Evolutionary conservation across 768 basidiomycete species (phyloP).

Genomic region (Tricholoma hemisulphureum): DNA sequence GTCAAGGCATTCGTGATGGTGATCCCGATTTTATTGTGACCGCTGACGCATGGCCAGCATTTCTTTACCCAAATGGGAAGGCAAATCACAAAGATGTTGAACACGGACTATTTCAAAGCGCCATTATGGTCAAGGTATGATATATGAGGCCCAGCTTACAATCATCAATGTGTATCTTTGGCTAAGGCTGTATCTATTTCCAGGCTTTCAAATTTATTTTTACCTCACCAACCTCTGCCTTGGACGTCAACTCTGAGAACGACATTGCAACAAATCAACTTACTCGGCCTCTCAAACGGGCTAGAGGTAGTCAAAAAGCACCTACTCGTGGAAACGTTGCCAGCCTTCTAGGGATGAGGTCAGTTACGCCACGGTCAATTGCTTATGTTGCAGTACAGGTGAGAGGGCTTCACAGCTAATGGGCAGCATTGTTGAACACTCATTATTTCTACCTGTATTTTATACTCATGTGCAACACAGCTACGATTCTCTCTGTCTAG

Average conservation of each 20-base stretch:
- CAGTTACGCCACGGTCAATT: constrained; percentile 19
- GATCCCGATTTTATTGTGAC: constrained; percentile 5
- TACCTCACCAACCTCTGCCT: no score
- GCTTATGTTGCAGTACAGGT: no score
- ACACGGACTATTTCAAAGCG: constrained; percentile 7
- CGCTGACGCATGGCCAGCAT: no score
- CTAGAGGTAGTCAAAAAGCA: no score
- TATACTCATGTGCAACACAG: not conserved
- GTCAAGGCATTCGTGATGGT: constrained; percentile 6
- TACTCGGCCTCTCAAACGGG: not conserved
- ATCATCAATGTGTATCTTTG: not conserved
- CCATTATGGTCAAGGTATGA: constrained; percentile 10
- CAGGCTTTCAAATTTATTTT: no score
- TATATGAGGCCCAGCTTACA: no score
- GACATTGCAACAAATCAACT: not conserved
- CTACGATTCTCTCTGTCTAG: constrained; percentile 15
- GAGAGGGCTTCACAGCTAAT: no score
- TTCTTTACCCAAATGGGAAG: constrained; percentile 4
- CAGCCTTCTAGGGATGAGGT: constrained; percentile 6
- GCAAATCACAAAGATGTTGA: not conserved
- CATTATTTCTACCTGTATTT: not conserved
- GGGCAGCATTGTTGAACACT: constrained; percentile 22
- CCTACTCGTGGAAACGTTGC: no score
- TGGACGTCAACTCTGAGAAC: not conserved
- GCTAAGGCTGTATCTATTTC: no score